Base-by-base conservation (phyloP, 345 rosid species). In the Turnera subulata region DNA sequence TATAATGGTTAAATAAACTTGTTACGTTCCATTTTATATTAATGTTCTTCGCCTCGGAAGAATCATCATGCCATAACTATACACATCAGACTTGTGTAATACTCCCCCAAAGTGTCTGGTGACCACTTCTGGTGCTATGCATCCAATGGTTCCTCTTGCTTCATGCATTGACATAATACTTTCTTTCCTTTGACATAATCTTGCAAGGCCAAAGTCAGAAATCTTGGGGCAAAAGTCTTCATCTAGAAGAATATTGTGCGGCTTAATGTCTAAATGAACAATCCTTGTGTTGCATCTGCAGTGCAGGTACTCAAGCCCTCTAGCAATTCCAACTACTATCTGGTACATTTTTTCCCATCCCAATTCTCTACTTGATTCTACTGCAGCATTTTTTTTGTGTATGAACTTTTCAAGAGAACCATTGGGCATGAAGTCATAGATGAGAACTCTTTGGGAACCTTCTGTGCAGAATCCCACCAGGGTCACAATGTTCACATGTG, bases 81-180 rank as follows among this genome's bases (percentile, higher is more conserved):
- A n/a, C n/a, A n/a, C n/a, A n/a, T 42, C 49, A 2, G 46, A 59
- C 21, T 46, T 59, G 5, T 35, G 16, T 14, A 45, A 59, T 46
- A 35, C 63, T 47, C 5, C 20, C 0, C 63, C 63, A 22, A 59
- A 59, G 17, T 37, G 46, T 47, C 46, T 59, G 24, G 33, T 17
- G 22, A 59, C 46, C 24, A 59, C 54, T 24, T 59, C 46, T 6
- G 63, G 63, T 3, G 63, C 63, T 33, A 59, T 35, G 29, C 47
- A 48, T 19, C 63, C 63, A 16, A 59, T 48, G 12, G 63, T 59
- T 4, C 55, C 63, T 48, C 63, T 59, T 3, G 55, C 46, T 19
- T 35, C 46, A 10, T 10, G 1, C 46, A 59, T 37, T 2, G 55
- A 48, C 19, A 60, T 17, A 2, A 10, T 49, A 9, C 64, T 49